These are phyloP conservation scores for Coprinellus micaceus DNA, from an alignment of 768 basidiomycete species.

Conservation along the genomic window DNA sequence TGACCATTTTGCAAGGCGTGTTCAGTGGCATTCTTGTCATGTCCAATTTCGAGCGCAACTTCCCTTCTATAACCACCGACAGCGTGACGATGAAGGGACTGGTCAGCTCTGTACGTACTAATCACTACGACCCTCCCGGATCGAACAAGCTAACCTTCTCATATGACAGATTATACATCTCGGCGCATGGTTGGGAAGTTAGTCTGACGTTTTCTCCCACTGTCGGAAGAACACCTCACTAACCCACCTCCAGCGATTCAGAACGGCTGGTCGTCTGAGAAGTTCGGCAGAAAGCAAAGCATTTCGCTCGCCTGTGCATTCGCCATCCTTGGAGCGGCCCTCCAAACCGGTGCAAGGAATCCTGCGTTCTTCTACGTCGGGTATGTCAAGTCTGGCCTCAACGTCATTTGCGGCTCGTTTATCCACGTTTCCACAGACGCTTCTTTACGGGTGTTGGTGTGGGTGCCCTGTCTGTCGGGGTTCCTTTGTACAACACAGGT, in stretches of 20 bases:
- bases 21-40: conserved; percentile 1
- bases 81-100: background rate
- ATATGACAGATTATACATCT: background rate
- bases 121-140: no score
- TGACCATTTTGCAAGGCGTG: background rate
- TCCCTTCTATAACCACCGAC: background rate
- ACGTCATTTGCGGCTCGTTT: background rate
- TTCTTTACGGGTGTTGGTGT: conserved; percentile 4
- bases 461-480: conserved; percentile 1
- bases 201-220: background rate
- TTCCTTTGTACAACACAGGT: conserved; percentile 1
- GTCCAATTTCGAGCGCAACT: background rate
- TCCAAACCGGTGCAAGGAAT: conserved; percentile 1
- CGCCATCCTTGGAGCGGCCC: background rate
- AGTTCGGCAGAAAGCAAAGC: background rate
- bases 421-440: background rate
- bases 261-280: conserved; percentile 3
- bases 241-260: background rate
- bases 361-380: conserved; percentile 1
- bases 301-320: background rate
- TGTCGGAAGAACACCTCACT: background rate
- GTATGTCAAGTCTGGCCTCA: background rate
- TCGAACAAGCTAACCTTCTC: background rate
- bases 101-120: background rate
- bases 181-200: conserved; percentile 1